Base-by-base conservation (phyloP, 345 rosid species). In the Ceriops decandra region DNA sequence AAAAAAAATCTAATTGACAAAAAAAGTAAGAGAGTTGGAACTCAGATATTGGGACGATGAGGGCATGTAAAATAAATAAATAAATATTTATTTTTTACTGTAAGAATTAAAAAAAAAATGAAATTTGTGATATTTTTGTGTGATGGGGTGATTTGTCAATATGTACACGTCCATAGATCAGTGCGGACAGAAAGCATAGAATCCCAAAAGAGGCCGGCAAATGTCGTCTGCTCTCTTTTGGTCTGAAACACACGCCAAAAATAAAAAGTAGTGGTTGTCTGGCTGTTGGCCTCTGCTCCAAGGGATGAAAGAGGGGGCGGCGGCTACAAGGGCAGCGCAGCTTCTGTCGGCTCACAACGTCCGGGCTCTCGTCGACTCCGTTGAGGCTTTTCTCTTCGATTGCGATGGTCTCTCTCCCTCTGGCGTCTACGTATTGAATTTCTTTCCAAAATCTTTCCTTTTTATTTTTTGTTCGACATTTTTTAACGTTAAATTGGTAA, bases 321-420 rank as follows among this genome's bases (percentile, higher is more conserved):
- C 16, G 22, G 66, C 51, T 8, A 36, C 51, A 57, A 46, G 32
- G 64, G 74, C 70, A n/a, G 57, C 85, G 57, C 82, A 77, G 85
- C 81, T 73, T 68, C 87, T 87, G 31, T 67, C 82, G 35, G 35
- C 81, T 30, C 15, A 11, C 65, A 81, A 81, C 78, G 65, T 72
- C 22, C 63, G 73, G 77, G 24, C 80, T 28, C 86, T 89, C 30
- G 72, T 84, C 61, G 84, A 87, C 56, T 87, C 89, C 10, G 86
- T 85, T 49, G 87, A 89, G 47, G 84, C 89, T 51, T 87, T 87
- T 77, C 86, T 89, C 62, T 89, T 89, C 53, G 92, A 89, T 70
- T 89, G 90, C 72, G 96, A 85, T 77, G 89, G 92, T 42, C 32
- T 17, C 22, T 49, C 33, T 6, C 30, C 10, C 10, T 60, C 59